Base-by-base conservation (phyloP, 179 eudicot genomes). In the Actinidia chinensis region DNA sequence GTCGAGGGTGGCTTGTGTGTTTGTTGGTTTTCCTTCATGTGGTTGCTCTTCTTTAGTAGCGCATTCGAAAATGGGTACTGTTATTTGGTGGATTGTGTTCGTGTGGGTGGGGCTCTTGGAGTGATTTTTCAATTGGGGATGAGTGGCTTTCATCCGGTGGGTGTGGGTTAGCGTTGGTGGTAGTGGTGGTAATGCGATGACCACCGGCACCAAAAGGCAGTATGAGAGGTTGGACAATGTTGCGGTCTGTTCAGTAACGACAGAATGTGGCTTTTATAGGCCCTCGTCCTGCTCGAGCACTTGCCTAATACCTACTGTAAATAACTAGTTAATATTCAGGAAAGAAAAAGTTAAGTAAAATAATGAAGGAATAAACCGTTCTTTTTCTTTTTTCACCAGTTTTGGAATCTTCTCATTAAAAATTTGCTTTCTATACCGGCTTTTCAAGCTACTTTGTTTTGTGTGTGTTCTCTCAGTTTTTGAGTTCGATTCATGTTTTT, bases 11-110 rank as follows among this genome's bases (percentile, higher is more conserved):
- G 72, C 52, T 44, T 68, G 52, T 68, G 72, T 28, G 33, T 68
- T 51, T 1, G 71, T 50, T 1, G 72, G 72, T 51, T 20, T 46
- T 3, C 42, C 46, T n/a, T 65, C 46, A 7, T 36, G 71, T 1
- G 36, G 68, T 10, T 5, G 40, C 48, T 43, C 50, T 2, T 67
- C 71, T 40, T 40, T 0, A 5, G 67, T n/a, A n/a, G 65, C 28
- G 5, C 65, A 3, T 59, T 20, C 22, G 33, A 22, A 22, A 59
- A 59, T 2, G 36, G 65, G 23, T 25, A 43, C 68, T 63, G 44
- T 63, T 42, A 59, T 59, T 13, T 1, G 65, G 66, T 1, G 68
- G 68, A 64, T 64, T 42, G 33, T 63, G 67, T 63, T 61, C 67
- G 28, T 9, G 42, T 25, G 43, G 65, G 33, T 28, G 33, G 17